phyloP scores from a whole-genome alignment of 495 filamentous ascomycete species.

The Xylaria acuta region DNA sequence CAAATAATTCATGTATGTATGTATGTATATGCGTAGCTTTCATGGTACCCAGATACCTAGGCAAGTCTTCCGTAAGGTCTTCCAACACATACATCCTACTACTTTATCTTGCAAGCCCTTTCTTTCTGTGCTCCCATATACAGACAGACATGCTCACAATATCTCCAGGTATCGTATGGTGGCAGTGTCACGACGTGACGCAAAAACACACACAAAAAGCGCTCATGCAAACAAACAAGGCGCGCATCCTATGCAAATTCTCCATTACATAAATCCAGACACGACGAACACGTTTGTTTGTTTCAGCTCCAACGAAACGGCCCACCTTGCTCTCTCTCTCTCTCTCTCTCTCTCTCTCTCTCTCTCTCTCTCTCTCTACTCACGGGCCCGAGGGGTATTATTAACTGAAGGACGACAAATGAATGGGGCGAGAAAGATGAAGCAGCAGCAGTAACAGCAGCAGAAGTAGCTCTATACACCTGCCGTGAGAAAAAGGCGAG shows the following conservation, averaged over 20 bases:
- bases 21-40: background rate
- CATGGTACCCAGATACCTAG: background rate
- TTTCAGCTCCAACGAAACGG: background rate
- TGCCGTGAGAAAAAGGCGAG: background rate
- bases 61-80: background rate
- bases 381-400: background rate
- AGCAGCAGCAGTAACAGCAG: too few relatives aligned
- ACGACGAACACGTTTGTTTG: background rate
- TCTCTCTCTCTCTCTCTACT: too few relatives aligned
- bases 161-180: background rate
- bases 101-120: background rate
- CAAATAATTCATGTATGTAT: background rate
- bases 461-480: background rate
- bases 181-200: too few relatives aligned
- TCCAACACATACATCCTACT: conserved; percentile 1
- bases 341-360: too few relatives aligned
- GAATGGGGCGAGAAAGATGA: background rate
- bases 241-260: background rate
- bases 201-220: too few relatives aligned
- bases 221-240: too few relatives aligned
- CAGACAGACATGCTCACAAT: background rate
- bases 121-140: background rate
- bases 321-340: background rate
- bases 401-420: background rate
- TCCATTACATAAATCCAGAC: background rate